A percentile compares a stretch with the other conserved stretches of the same genome.
Conservation (phyloP, 2,329 filamentous ascomycete species). For the Aspergillus hiratsukae region DNA sequence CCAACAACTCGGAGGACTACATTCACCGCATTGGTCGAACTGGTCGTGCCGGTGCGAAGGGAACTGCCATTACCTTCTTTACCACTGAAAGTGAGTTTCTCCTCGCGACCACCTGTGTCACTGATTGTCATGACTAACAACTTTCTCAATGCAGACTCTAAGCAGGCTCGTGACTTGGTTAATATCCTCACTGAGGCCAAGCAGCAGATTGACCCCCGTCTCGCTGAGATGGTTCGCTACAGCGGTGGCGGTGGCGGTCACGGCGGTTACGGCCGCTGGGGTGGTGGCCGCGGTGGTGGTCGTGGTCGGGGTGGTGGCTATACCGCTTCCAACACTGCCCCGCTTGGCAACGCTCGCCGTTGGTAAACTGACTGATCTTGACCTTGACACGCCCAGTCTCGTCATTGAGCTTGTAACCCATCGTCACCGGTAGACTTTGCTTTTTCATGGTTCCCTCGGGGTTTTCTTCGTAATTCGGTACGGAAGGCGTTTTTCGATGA, state of each 20-base stretch:
- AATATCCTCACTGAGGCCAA: constrained; percentile 91
- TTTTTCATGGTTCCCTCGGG: constrained; percentile 13
- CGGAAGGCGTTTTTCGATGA: constrained; percentile 36
- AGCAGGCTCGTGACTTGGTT: constrained; percentile 95
- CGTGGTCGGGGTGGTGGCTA: constrained; percentile 47
- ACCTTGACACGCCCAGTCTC: constrained; percentile 14
- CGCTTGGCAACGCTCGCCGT: constrained; percentile 52
- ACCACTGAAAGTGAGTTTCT: constrained; percentile 93
- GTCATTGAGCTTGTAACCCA: constrained; percentile 24
- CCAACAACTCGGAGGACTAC: constrained; percentile 78
- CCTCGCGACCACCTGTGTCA: background rate
- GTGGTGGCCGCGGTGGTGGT: constrained; percentile 63
- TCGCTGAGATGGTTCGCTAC: constrained; percentile 93
- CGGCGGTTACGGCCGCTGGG: constrained; percentile 51
- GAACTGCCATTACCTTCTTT: constrained; percentile 97
- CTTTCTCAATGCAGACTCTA: constrained; percentile 58
- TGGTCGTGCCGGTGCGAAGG: constrained; percentile 73
- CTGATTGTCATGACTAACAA: constrained; percentile 10
- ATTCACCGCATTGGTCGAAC: constrained; percentile 66
- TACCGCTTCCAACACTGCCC: constrained; percentile 56
- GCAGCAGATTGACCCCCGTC: constrained; percentile 93
- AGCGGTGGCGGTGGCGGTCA: constrained; percentile 73
- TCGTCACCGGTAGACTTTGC: constrained; percentile 28
- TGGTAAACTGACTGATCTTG: constrained; percentile 45
- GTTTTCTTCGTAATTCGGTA: constrained; percentile 31